Evolutionary conservation across 2,329 filamentous ascomycete genomes (phyloP).

Genomic region (Colletotrichum brevisporum): DNA sequence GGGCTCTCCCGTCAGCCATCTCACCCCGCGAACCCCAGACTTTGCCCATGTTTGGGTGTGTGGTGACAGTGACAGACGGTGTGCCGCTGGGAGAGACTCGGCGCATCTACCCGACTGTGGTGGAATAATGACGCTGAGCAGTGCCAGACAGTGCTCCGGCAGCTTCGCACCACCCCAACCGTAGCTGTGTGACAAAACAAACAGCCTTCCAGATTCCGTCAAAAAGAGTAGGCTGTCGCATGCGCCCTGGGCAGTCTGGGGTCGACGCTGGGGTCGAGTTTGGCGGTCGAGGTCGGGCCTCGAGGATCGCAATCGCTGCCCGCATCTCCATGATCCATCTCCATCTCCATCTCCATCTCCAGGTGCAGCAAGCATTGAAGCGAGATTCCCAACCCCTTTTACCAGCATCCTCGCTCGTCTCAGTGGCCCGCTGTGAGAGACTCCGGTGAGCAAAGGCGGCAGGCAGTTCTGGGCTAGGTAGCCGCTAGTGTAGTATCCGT

Average conservation of each 20-base stretch:
- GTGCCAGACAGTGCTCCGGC: not conserved
- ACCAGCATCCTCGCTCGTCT: constrained; percentile 11
- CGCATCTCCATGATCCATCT: constrained; percentile 7
- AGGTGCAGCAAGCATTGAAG: constrained; percentile 29
- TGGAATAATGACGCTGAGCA: not conserved
- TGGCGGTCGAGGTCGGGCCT: not conserved
- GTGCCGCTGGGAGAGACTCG: not conserved
- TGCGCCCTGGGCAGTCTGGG: constrained; percentile 13
- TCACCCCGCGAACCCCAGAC: constrained; percentile 34
- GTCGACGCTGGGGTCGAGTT: constrained; percentile 3
- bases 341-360: not conserved
- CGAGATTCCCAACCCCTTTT: constrained; percentile 29
- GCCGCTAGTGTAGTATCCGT: too few relatives aligned
- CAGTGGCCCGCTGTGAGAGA: constrained; percentile 12
- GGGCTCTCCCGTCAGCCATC: constrained; percentile 15
- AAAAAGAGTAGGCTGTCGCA: constrained; percentile 36
- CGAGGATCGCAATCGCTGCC: not conserved
- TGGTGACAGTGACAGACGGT: not conserved
- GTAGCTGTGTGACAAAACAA: not conserved
- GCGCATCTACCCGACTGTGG: constrained; percentile 8
- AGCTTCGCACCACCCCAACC: constrained; percentile 3
- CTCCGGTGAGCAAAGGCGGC: constrained; percentile 2
- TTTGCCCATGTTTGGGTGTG: constrained; percentile 8
- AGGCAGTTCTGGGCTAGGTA: too few relatives aligned
- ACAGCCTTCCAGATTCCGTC: not conserved